A percentile compares a stretch with the other conserved stretches of the same genome.
Conservation (phyloP, 2,329 filamentous ascomycete species). For the Trematosphaeria pertusa region DNA sequence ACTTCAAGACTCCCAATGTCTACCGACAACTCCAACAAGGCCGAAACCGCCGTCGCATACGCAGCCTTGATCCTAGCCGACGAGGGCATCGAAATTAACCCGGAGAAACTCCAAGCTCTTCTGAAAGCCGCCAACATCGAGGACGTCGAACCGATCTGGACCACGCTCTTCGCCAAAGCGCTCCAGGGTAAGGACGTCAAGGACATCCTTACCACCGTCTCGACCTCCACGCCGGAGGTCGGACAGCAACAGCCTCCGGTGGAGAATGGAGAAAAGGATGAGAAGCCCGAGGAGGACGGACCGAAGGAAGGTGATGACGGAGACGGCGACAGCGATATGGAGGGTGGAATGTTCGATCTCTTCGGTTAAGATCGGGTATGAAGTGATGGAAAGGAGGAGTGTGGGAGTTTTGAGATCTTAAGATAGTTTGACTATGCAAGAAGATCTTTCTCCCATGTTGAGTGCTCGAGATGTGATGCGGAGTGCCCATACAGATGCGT, state of each 20-base stretch:
- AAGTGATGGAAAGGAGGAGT: background rate
- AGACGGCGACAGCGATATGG: slow-evolving; percentile 14
- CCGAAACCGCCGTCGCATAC: slow-evolving; percentile 78
- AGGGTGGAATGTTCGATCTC: slow-evolving; percentile 13
- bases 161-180: slow-evolving; percentile 94
- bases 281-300: slow-evolving; percentile 6
- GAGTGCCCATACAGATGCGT: no score
- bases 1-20: slow-evolving; percentile 4
- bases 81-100: slow-evolving; percentile 92
- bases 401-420: slow-evolving; percentile 25
- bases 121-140: slow-evolving; percentile 86
- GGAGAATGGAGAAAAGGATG: slow-evolving; percentile 6
- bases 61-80: slow-evolving; percentile 99
- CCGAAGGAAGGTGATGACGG: slow-evolving; percentile 6
- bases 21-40: slow-evolving; percentile 18
- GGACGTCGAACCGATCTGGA: slow-evolving; percentile 98
- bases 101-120: slow-evolving; percentile 93
- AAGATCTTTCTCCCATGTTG: slow-evolving; percentile 20
- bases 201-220: slow-evolving; percentile 81
- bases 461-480: background rate
- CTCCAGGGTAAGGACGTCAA: slow-evolving; percentile 90
- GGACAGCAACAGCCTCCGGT: background rate
- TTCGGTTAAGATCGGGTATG: slow-evolving; percentile 9
- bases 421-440: slow-evolving; percentile 10
- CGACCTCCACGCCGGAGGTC: slow-evolving; percentile 51